phyloP scores from a whole-genome alignment of 2,329 filamentous ascomycete genomes.

The Scolecobasidium constrictum region DNA sequence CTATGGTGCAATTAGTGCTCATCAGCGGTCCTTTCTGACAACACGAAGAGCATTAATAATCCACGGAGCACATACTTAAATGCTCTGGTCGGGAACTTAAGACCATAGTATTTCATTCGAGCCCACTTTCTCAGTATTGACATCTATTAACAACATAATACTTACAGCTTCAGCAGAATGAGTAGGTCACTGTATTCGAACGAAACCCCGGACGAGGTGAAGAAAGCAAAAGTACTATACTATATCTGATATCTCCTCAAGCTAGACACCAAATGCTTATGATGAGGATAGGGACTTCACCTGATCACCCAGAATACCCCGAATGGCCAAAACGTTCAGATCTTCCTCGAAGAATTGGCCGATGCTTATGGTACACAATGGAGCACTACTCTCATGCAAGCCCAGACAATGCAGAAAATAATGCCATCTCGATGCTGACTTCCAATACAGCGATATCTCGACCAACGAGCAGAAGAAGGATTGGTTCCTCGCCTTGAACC shows the following conservation, averaged over 20 bases:
- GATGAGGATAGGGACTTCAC: slow-evolving; percentile 26
- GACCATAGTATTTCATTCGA: too few relatives aligned
- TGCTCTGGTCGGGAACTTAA: too few relatives aligned
- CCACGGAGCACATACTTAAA: too few relatives aligned
- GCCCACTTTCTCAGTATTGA: too few relatives aligned
- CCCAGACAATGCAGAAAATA: background rate
- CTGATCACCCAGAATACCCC: slow-evolving; percentile 41
- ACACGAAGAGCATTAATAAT: too few relatives aligned
- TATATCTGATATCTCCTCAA: background rate
- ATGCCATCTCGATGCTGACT: background rate
- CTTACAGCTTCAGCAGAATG: too few relatives aligned
- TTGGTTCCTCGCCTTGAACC: slow-evolving; percentile 52
- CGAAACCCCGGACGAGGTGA: slow-evolving; percentile 34
- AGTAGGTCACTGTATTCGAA: too few relatives aligned
- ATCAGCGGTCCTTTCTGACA: too few relatives aligned
- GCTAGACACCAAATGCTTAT: background rate
- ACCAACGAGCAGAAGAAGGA: slow-evolving; percentile 56
- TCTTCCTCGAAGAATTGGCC: slow-evolving; percentile 55
- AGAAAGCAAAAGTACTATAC: slow-evolving; percentile 31
- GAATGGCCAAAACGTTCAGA: slow-evolving; percentile 45
- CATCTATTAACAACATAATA: too few relatives aligned
- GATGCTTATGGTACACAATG: slow-evolving; percentile 46
- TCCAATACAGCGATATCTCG: slow-evolving; percentile 18
- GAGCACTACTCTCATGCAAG: slow-evolving; percentile 31
- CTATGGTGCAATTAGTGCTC: too few relatives aligned